Base-by-base conservation (phyloP, 2,329 filamentous ascomycete genomes). In the Penicillium psychrosexuale region DNA sequence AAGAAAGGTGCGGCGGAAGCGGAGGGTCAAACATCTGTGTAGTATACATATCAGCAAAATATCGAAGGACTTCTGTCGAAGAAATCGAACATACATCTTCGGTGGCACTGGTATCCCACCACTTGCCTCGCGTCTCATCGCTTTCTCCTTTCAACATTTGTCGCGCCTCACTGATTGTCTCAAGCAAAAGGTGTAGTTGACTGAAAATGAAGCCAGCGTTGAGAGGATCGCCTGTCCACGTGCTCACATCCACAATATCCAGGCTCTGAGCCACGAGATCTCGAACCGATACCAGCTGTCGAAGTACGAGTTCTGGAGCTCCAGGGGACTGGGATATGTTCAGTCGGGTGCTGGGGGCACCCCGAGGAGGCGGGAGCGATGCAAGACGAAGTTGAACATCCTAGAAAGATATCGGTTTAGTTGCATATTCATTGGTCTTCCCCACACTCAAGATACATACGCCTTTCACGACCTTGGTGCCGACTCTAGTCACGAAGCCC, bases 401-500 rank as follows among this genome's bases (percentile, higher is more conserved):
- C 88, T 90, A 62, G 22, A 36, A 19, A 19, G 27, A 28, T 11
- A 22, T 33, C 8, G 12, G 11, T 1, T 54, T 5, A 55, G 52
- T 28, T 34, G 24, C 30, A 30, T 28, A 8, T 33, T 3, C 27
- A 28, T 51, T 38, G 27, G 8, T 7, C 3, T 30, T 17, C 15
- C 19, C 12, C n/a, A 12, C 13, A 12, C 7, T n/a, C 6, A 5
- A 48, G 4, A 39, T 43, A 81, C 86, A 65, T 79, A 92, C 90
- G 62, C 91, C 93, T 72, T 96, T 96, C 60, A 96, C 88, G 60
- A 99, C 88, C 48, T 88, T 85, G n/a, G 90, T 90, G 37, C 94
- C 94, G 34, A 96, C 85, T 51, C 94, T 85, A 1, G 93, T 97
- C 57, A 97, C 84, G 65, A 91, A 90, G 17, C 94, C 94, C 73